Base-by-base conservation (phyloP, 129 eudicot species). In the Lonicera japonica region DNA sequence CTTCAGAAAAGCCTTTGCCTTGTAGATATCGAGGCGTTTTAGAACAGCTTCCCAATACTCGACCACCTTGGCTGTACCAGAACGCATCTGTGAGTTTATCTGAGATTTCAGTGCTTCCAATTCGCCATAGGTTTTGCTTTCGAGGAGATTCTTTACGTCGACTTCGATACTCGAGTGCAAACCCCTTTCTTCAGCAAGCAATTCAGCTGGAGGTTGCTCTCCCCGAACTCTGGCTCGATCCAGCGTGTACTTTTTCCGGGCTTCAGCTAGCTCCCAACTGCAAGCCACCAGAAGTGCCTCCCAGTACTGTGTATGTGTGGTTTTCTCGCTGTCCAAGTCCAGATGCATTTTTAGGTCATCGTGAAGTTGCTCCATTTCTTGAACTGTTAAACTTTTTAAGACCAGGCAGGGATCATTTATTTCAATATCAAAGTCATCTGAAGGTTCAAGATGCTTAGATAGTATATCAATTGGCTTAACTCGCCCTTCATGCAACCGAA, bases 31-130 rank as follows among this genome's bases (percentile, higher is more conserved):
- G 70, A 92, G 89, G 40, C 95, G 96, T 66, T 92, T 92, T 65
- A 92, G 86, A 73, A 92, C 82, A 12, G 96, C 99, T 75, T 92
- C 99, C 99, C 99, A 92, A 73, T 82, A 92, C 70, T 92, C 99
- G 13, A 92, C 99, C 61, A 85, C 95, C 73, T 92, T 92, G 25
- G 99, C 99, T 25, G 82, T 85, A 59, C 99, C 99, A 56, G 99
- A 92, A 45, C 87, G 83, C 99, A 92, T 92, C 63, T 78, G 85
- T 20, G 96, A 88, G 84, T 92, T 95, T 21, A 88, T 88, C 58
- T 88, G 68, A 25, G 83, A 58, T 64, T 88, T 87, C 36, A 92
- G 73, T 1, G 66, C 71, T 74, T 85, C 95, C 54, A 92, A 75
- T 60, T 76, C 95, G 25, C 56, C 77, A 73, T 73, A 79, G 23